Evolutionary conservation across 345 rosid species (phyloP).

Genomic region (Eucalyptus decipiens): DNA sequence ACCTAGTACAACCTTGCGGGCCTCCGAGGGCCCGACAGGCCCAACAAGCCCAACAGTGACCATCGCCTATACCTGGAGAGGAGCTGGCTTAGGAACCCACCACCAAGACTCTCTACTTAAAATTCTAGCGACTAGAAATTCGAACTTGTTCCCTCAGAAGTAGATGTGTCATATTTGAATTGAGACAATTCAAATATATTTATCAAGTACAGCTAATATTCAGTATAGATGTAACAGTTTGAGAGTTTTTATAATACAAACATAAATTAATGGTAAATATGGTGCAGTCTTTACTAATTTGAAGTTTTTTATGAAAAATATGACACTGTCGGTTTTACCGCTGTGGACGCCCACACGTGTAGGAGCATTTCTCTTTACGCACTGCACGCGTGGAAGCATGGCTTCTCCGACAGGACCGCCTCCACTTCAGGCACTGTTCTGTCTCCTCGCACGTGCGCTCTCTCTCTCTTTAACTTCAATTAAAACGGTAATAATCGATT

Average conservation of each 20-base stretch:
- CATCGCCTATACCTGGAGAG: too few species aligned
- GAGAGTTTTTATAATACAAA: background rate
- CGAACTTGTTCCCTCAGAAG: too few species aligned
- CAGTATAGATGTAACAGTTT: rapidly evolving
- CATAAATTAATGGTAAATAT: too few species aligned
- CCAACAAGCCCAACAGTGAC: too few species aligned
- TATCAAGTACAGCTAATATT: background rate
- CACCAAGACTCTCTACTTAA: too few species aligned
- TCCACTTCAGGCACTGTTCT: background rate
- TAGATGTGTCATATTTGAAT: background rate
- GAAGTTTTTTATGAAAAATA: background rate
- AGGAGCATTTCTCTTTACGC: background rate
- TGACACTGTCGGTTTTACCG: background rate
- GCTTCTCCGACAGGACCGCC: background rate
- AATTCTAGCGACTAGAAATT: too few species aligned
- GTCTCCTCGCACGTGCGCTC: background rate
- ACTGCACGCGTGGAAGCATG: background rate
- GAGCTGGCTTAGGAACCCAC: too few species aligned
- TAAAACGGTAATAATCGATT: background rate
- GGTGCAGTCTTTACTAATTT: background rate
- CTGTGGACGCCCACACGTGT: background rate
- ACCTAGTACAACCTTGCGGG: too few species aligned
- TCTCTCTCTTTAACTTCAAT: background rate
- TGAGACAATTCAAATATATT: rapidly evolving
- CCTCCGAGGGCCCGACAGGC: too few species aligned